Base-by-base conservation (phyloP, 192 early-diverging fungal species). In the Rhizophlyctis rosea region DNA sequence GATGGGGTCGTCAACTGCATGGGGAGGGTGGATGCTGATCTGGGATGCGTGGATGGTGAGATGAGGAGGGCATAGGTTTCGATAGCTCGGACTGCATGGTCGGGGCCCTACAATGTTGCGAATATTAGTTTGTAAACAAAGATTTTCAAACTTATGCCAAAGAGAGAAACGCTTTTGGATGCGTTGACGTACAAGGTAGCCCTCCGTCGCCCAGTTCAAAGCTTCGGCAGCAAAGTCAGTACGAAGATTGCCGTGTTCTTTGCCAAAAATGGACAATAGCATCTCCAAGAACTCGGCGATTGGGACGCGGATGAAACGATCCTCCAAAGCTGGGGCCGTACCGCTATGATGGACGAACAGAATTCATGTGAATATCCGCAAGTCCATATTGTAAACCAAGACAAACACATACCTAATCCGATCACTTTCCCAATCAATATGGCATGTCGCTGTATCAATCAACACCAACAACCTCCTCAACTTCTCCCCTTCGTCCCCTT, bases 191-290 rank as follows among this genome's bases (percentile, higher is more conserved):
- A 76, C 73, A 57, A 80, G 48, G 50, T 54, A 64, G 14, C 73
- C 71, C n/a, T 79, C 76, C 4, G 47, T 31, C 0, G 71, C 70
- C 78, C 78, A 80, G 13, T 18, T 25, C 18, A 78, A 39, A 16
- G 64, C 44, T 58, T 80, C 76, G 24, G 52, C 29, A 16, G 64
- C 59, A 28, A 80, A 23, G 35, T 76, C 71, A 27, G 35, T 3
- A 24, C 33, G 34, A 7, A 76, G 57, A n/a, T 57, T 67, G 13
- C 47, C n/a, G 54, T 63, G 54, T 47, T 69, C 68, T 5, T 33
- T 59, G 28, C 25, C 53, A 67, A 78, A 76, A n/a, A 79, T 67
- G 5, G 70, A 33, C 33, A 80, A 34, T 1, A 80, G 29, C 31
- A 67, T 34, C 2, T 61, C 34, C 24, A 76, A 27, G 36, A 76